These are phyloP conservation scores for Cercophora newfieldiana DNA, from an alignment of 495 filamentous ascomycete genomes.

Conservation along the genomic window DNA sequence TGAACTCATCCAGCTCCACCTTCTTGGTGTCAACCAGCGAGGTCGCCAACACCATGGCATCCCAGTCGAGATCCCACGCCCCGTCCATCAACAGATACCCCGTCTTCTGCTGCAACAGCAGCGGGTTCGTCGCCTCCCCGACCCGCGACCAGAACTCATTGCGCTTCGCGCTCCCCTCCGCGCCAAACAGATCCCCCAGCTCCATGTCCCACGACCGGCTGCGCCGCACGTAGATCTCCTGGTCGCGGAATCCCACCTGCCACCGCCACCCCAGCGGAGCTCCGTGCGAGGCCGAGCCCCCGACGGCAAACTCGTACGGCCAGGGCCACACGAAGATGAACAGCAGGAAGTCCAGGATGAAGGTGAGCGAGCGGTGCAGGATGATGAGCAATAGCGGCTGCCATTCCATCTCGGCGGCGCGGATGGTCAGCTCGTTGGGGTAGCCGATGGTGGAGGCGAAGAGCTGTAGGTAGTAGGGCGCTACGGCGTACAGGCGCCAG, in stretches of 20 bases:
- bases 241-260: slow-evolving; percentile 51
- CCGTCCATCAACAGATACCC: slow-evolving; percentile 76
- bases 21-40: slow-evolving; percentile 61
- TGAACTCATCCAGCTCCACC: slow-evolving; percentile 51
- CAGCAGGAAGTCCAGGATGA: slow-evolving; percentile 71
- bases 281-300: slow-evolving; percentile 50
- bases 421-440: slow-evolving; percentile 57
- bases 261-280: slow-evolving; percentile 69
- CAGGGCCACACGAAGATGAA: slow-evolving; percentile 68
- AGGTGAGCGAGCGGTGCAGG: slow-evolving; percentile 54
- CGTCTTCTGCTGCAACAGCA: slow-evolving; percentile 65
- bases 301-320: slow-evolving; percentile 70
- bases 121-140: slow-evolving; percentile 57
- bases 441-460: slow-evolving; percentile 61
- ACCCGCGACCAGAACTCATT: slow-evolving; percentile 40
- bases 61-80: slow-evolving; percentile 81
- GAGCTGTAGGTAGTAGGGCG: slow-evolving; percentile 67
- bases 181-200: slow-evolving; percentile 42
- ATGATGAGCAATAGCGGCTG: slow-evolving; percentile 51
- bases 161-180: slow-evolving; percentile 19
- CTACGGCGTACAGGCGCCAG: slow-evolving; percentile 59
- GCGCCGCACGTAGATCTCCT: slow-evolving; percentile 63
- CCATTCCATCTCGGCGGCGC: slow-evolving; percentile 52
- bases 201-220: slow-evolving; percentile 57
- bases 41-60: slow-evolving; percentile 68